A percentile compares a stretch with the other conserved stretches of the same genome.
These are phyloP conservation scores for Rosa chinensis DNA, from an alignment of 306 rosid species.

Conservation along the genomic window DNA sequence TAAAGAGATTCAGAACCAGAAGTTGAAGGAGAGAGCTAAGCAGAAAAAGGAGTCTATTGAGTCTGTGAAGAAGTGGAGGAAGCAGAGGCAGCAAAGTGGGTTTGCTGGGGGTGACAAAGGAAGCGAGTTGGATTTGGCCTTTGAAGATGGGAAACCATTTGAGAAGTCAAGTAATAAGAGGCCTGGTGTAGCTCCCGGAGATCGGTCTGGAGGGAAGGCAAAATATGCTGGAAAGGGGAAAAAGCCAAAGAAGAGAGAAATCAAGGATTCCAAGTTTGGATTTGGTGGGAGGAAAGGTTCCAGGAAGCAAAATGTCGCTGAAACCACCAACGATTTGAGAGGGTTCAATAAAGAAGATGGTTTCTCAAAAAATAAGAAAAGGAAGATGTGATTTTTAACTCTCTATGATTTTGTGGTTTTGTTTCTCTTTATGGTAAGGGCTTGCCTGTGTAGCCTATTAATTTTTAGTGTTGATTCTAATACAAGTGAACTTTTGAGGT, in stretches of 20 bases:
- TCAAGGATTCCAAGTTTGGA: conserved; percentile 66
- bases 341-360: conserved; percentile 44
- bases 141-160: conserved; percentile 74
- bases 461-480: conserved; percentile 2
- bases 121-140: conserved; percentile 40
- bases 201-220: conserved; percentile 78
- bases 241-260: conserved; percentile 54
- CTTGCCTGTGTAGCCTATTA: conserved; percentile 6
- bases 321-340: conserved; percentile 53
- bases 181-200: conserved; percentile 70
- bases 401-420: neutral
- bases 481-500: conserved; percentile 3
- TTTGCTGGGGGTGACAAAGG: conserved; percentile 59
- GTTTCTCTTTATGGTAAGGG: conserved; percentile 6
- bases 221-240: conserved; percentile 47
- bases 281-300: conserved; percentile 74
- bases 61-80: conserved; percentile 97
- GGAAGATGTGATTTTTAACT: conserved; percentile 46
- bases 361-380: conserved; percentile 43
- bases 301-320: conserved; percentile 70
- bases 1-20: conserved; percentile 82
- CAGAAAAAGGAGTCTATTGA: conserved; percentile 85
- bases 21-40: conserved; percentile 78
- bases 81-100: conserved; percentile 88
- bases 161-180: conserved; percentile 70